These are phyloP conservation scores for Mycena galopus DNA, from an alignment of 768 basidiomycete genomes.

Conservation along the genomic window DNA sequence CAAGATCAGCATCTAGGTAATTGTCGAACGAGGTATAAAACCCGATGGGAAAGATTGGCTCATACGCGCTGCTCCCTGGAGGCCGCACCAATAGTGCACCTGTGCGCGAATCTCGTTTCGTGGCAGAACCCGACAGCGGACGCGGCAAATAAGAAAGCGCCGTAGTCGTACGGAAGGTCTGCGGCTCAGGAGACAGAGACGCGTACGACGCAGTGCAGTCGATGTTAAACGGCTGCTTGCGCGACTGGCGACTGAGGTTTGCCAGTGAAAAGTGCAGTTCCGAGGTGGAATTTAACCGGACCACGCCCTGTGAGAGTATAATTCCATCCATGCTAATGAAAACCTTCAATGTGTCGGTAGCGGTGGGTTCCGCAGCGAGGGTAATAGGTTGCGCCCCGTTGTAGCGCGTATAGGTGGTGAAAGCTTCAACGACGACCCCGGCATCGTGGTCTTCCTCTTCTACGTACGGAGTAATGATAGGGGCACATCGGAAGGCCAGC, in stretches of 20 bases:
- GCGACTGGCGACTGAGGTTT: conserved; percentile 30
- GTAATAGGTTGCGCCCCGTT: conserved; percentile 10
- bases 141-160: conserved; percentile 56
- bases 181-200: neutral
- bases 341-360: conserved; percentile 9
- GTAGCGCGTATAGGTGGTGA: conserved; percentile 24
- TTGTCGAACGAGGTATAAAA: conserved; percentile 64
- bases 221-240: conserved; percentile 26
- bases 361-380: neutral
- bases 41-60: conserved; percentile 65
- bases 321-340: conserved; percentile 13
- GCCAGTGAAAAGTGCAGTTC: conserved; percentile 34
- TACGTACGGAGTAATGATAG: conserved; percentile 62
- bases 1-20: conserved; percentile 56
- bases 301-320: neutral
- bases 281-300: conserved; percentile 16
- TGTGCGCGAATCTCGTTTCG: conserved; percentile 62
- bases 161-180: conserved; percentile 14
- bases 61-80: conserved; percentile 31
- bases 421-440: conserved; percentile 31
- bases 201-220: conserved; percentile 23
- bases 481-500: conserved; percentile 61
- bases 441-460: conserved; percentile 52
- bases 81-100: conserved; percentile 58
- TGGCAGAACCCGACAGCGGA: conserved; percentile 53